These are phyloP conservation scores for Globisporangium okanoganense DNA, from an alignment of 352 stramenopile species.

Conservation along the genomic window DNA sequence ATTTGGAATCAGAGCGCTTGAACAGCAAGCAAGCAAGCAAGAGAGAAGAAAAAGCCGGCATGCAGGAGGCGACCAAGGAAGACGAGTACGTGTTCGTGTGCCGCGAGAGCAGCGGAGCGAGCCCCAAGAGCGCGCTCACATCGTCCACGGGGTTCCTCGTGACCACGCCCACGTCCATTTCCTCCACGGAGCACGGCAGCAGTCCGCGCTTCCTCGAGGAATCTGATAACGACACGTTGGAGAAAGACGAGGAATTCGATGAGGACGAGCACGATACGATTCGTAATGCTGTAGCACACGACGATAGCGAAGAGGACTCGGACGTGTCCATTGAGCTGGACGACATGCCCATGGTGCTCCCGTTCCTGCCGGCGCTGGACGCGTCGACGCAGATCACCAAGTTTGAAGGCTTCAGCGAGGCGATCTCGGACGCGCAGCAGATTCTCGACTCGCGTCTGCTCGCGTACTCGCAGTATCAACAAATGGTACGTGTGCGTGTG, in stretches of 20 bases:
- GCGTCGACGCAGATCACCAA: conserved; percentile 86
- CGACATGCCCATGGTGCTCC: conserved; percentile 41
- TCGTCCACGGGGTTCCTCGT: conserved; percentile 12
- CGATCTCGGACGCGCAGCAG: conserved; percentile 67
- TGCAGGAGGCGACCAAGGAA: conserved; percentile 32
- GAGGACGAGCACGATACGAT: conserved; percentile 25
- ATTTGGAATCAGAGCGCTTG: not conserved
- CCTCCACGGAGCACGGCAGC: conserved; percentile 6
- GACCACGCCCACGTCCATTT: conserved; percentile 13
- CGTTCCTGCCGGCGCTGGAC: conserved; percentile 71
- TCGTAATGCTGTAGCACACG: conserved; percentile 5
- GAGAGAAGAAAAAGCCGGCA: not conserved
- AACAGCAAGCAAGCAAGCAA: not conserved
- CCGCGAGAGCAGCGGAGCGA: conserved; percentile 13
- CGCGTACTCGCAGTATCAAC: conserved; percentile 82
- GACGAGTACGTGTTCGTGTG: conserved; percentile 79
- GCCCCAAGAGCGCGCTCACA: conserved; percentile 9
- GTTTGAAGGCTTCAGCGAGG: conserved; percentile 74
- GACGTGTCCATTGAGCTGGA: conserved; percentile 50
- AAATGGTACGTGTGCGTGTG: conserved; percentile 42
- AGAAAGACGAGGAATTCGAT: conserved; percentile 23
- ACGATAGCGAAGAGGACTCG: conserved; percentile 23
- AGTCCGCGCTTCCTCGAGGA: not conserved
- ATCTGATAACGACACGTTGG: conserved; percentile 10
- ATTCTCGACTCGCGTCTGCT: conserved; percentile 73